Conservation (phyloP, 805 yeast genomes). For the Spathaspora girioi region DNA sequence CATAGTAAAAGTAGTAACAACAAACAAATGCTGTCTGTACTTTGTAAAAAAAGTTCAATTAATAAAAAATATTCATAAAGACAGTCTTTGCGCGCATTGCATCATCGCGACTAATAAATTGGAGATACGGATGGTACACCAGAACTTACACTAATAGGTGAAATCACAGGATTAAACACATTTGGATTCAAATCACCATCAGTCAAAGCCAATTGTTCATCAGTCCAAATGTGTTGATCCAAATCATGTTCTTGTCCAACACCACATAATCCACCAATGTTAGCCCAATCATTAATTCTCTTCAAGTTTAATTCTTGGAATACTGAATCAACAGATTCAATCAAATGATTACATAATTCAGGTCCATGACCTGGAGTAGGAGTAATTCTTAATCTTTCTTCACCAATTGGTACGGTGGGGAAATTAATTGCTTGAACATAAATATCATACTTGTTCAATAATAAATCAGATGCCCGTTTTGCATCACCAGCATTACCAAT, state of each 20-base stretch:
- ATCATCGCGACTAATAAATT: neutral
- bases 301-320: conserved; percentile 72
- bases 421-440: conserved; percentile 98
- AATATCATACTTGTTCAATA: conserved; percentile 78
- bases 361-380: conserved; percentile 96
- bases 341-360: conserved; percentile 69
- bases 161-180: conserved; percentile 59
- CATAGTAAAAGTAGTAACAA: neutral
- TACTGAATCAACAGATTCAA: conserved; percentile 76
- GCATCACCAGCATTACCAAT: conserved; percentile 95
- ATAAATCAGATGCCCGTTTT: conserved; percentile 83
- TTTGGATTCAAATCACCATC: conserved; percentile 64
- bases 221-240: conserved; percentile 82
- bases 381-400: conserved; percentile 95
- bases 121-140: conserved; percentile 40
- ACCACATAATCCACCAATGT: conserved; percentile 85
- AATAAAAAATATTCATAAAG: neutral
- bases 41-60: neutral
- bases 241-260: conserved; percentile 55
- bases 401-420: conserved; percentile 96
- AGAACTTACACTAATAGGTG: conserved; percentile 66
- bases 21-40: neutral
- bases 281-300: conserved; percentile 74
- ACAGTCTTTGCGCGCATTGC: too few species aligned
- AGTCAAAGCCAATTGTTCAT: conserved; percentile 62